phyloP scores from a whole-genome alignment of 768 basidiomycete species.

The Stropharia rugosoannulata region DNA sequence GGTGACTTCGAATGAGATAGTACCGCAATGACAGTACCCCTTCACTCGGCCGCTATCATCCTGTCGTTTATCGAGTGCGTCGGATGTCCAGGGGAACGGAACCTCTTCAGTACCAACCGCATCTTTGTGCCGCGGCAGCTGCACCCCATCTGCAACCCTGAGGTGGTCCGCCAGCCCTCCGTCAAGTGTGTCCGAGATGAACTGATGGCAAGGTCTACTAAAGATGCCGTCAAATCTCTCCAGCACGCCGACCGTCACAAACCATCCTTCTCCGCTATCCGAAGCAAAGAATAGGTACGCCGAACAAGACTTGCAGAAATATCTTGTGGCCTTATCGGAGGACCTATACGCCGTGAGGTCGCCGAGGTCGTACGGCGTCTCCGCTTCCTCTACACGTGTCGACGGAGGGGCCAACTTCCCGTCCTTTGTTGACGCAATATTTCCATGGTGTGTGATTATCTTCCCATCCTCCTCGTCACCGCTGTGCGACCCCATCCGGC shows the following conservation, averaged over 20 bases:
- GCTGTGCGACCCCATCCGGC: background rate
- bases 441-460: background rate
- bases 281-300: conserved; percentile 24
- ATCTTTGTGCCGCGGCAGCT: conserved; percentile 19
- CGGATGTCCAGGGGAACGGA: conserved; percentile 21
- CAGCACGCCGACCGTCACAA: conserved; percentile 25
- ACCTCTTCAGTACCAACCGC: conserved; percentile 17
- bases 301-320: conserved; percentile 28
- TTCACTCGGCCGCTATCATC: conserved; percentile 12
- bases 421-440: background rate
- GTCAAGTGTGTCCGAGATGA: conserved; percentile 28
- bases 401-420: conserved; percentile 8
- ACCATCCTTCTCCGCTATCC: conserved; percentile 16
- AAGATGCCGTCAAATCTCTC: conserved; percentile 24
- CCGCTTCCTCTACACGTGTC: conserved; percentile 8
- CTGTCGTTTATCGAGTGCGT: background rate
- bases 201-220: conserved; percentile 22
- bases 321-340: conserved; percentile 19
- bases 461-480: background rate
- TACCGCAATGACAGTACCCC: conserved; percentile 26
- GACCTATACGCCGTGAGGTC: conserved; percentile 23
- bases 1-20: conserved; percentile 23
- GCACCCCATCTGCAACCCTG: conserved; percentile 12
- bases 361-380: conserved; percentile 16
- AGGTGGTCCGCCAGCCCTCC: conserved; percentile 30